Base-by-base conservation (phyloP, 768 basidiomycete genomes). In the Hemileccinum impolitum region DNA sequence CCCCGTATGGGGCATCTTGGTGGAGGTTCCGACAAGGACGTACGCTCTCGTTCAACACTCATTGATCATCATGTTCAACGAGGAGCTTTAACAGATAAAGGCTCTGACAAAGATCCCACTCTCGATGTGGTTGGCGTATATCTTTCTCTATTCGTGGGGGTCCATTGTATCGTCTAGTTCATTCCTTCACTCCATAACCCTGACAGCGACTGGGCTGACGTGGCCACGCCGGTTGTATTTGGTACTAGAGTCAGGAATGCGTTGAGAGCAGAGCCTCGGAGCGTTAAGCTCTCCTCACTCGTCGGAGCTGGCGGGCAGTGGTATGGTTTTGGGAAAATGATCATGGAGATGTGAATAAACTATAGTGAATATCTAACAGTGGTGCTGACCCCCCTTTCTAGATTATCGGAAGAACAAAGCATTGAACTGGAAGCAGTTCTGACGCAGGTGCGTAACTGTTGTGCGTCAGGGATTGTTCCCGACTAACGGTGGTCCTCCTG, bases 41-140 rank as follows among this genome's bases (percentile, higher is more conserved):
- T 87, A 71, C 58, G 84, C 65, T 53, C 39, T 43, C 42, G 15
- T 51, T 39, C 14, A 23, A 44, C 32, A 21, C 42, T 34, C 39
- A 18, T 10, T 15, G 40, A 17, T 35, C 17, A 32, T 41, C 39
- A 50, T 26, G 30, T 56, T 61, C 45, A 58, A 15, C 30, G 36
- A 45, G 36, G 19, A 14, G 7, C 31, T 46, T 14, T 19, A 35
- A 50, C 43, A 96, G 94, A 90, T 97, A 49, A 80, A 84, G 51
- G 75, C 82, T 13, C 70, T 78, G 26, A 83, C 81, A 61, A 95
- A 92, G 64, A 71, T 87, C 2, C 86, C 89, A 56, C 72, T 97
- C 10, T 93, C 94, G 3, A 80, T 94, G 56, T 97, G 94, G 94
- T 77, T 97, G 43, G 90, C 87, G 0, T 89, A 92, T 57, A 88